Conservation (phyloP, 208 protist species). For the Leishmania braziliensis region DNA sequence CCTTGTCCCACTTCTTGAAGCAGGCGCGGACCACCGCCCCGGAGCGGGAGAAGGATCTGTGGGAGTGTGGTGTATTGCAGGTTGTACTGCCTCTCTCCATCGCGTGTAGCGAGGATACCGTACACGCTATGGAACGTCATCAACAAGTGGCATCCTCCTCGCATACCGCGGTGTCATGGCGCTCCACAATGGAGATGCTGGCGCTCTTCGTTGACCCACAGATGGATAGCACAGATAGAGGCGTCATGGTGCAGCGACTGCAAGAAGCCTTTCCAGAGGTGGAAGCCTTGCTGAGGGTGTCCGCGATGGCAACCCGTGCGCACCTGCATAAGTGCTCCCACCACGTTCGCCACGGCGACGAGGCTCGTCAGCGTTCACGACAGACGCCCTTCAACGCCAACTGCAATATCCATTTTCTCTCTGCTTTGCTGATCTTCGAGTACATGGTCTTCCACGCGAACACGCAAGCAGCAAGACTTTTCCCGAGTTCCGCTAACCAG, state of each 20-base stretch:
- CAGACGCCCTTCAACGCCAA: conserved; percentile 53
- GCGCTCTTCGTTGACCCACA: conserved; percentile 53
- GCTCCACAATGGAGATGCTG: conserved; percentile 55
- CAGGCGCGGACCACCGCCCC: conserved; percentile 24
- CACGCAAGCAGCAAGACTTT: neutral
- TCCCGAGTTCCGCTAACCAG: neutral
- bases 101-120: conserved; percentile 24
- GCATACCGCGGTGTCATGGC: conserved; percentile 69
- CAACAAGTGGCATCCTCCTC: neutral
- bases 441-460: conserved; percentile 59
- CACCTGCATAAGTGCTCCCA: conserved; percentile 5
- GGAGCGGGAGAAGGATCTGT: conserved; percentile 33
- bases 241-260: conserved; percentile 42
- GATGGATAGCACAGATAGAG: conserved; percentile 26
- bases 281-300: conserved; percentile 21
- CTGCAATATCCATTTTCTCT: conserved; percentile 61
- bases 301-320: conserved; percentile 14
- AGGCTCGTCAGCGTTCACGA: conserved; percentile 16
- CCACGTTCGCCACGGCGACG: neutral
- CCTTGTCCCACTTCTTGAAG: conserved; percentile 56
- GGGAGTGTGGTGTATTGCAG: conserved; percentile 38
- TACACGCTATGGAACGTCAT: neutral
- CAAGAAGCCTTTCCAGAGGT: conserved; percentile 29
- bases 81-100: conserved; percentile 51
- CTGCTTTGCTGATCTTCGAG: conserved; percentile 69